These are phyloP conservation scores for Alternaria solani DNA, from an alignment of 2,329 filamentous ascomycete species.

Conservation along the genomic window DNA sequence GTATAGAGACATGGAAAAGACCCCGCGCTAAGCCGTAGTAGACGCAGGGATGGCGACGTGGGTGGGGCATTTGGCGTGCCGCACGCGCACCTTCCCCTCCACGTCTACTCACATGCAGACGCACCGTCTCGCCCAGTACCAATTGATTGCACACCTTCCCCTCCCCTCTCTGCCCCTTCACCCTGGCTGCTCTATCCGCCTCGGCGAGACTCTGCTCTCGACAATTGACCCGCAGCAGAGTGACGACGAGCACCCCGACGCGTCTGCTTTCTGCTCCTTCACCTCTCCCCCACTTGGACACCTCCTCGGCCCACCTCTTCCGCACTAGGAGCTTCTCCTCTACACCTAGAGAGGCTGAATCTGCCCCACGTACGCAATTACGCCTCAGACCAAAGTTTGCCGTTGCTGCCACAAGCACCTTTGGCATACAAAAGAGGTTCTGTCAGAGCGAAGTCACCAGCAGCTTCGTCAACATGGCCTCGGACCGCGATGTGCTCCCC, in stretches of 20 bases:
- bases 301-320: conserved; percentile 19
- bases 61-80: conserved; percentile 24
- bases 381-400: conserved; percentile 25
- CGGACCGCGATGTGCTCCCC: conserved; percentile 57
- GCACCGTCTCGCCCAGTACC: conserved; percentile 27
- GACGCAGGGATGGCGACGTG: conserved; percentile 18
- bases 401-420: conserved; percentile 19
- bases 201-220: conserved; percentile 49
- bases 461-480: conserved; percentile 52
- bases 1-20: conserved; percentile 1
- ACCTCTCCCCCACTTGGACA: neutral
- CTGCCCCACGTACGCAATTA: conserved; percentile 26
- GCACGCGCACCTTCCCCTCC: conserved; percentile 30
- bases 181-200: conserved; percentile 43
- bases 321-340: conserved; percentile 29
- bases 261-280: conserved; percentile 16
- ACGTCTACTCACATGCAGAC: conserved; percentile 7
- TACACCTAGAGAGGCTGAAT: conserved; percentile 28
- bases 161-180: conserved; percentile 23
- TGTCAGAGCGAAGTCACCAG: conserved; percentile 45
- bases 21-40: conserved; percentile 21
- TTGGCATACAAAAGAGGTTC: conserved; percentile 35
- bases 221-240: conserved; percentile 31
- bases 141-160: conserved; percentile 22
- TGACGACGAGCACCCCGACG: conserved; percentile 21